Base-by-base conservation (phyloP, 257 asterid genomes). In the Ilex asprella region DNA sequence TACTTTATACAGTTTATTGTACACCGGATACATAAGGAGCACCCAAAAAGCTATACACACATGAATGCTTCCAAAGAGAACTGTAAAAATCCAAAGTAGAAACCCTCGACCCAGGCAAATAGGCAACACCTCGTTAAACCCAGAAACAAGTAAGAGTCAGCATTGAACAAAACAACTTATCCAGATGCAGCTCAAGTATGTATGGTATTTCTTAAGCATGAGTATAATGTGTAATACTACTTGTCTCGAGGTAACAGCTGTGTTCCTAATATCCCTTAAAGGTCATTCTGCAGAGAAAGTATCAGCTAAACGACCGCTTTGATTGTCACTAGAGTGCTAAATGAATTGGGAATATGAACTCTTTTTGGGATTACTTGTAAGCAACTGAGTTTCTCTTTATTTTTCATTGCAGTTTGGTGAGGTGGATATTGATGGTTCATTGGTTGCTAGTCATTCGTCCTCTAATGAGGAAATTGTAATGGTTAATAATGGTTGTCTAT, bases 401-500 rank as follows among this genome's bases (percentile, higher is more conserved):
- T 54, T 67, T 58, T 68, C 30, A 46, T 57, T 80, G 95, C 91
- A 92, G 99, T 92, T 92, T 77, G 97, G 99, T 70, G 97, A 92
- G 80, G 97, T 92, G 41, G 99, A 92, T 73, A 89, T 92, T 35
- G 99, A 92, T 74, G 84, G 99, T 73, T 86, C 96, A 27, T 70
- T 92, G 62, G 97, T 89, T 73, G 99, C 97, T 60, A 89, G 88
- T 67, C 99, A 92, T 75, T 81, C 99, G 41, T 80, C 94, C 15
- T 86, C 99, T 11, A 86, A 81, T 57, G 99, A 92, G 64, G 97
- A 92, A 60, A 86, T 92, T 69, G 69, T 92, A 73, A 89, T 89
- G 99, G 95, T 89, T 49, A 92, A 92, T 66, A 92, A 92, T 80
- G 99, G 99, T 12, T 92, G 99, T 70, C 76, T 92, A 14, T 92